A percentile compares a stretch with the other conserved stretches of the same genome.
Conservation (phyloP, 192 early-diverging fungal genomes). For the Podila clonocystis region DNA sequence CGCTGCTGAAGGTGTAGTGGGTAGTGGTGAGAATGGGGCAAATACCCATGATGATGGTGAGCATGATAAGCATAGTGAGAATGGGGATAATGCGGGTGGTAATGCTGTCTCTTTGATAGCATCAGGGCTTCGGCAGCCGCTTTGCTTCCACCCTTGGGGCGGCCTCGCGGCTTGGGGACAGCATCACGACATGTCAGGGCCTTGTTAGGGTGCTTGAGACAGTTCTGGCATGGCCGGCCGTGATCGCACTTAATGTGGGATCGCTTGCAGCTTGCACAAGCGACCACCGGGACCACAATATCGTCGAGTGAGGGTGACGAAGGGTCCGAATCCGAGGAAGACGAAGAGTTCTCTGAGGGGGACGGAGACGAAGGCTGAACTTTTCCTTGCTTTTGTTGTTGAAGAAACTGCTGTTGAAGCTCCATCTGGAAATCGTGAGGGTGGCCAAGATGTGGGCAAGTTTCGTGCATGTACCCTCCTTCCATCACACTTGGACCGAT, state of each 20-base stretch:
- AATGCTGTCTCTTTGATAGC: slow-evolving; percentile 4
- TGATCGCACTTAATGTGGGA: slow-evolving; percentile 49
- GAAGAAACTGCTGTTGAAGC: neutral
- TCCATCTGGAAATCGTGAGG: neutral
- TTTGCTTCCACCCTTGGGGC: slow-evolving; percentile 50
- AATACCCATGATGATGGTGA: neutral
- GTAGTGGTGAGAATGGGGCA: neutral
- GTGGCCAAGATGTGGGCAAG: neutral
- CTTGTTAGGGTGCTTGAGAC: slow-evolving; percentile 39
- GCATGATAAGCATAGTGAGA: neutral
- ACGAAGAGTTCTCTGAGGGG: neutral
- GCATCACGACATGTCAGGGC: slow-evolving; percentile 46
- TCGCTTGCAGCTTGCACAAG: slow-evolving; percentile 39
- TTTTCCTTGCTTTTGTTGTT: slow-evolving; percentile 9
- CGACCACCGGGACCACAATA: slow-evolving; percentile 12
- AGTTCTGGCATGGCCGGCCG: slow-evolving; percentile 41
- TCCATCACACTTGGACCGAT: too few species aligned
- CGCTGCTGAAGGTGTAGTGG: neutral
- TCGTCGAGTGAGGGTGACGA: slow-evolving; percentile 13
- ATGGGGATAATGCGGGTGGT: neutral
- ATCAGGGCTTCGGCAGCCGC: slow-evolving; percentile 37
- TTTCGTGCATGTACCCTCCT: neutral
- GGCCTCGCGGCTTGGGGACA: slow-evolving; percentile 42
- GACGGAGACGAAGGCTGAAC: neutral
- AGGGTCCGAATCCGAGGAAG: slow-evolving; percentile 4